Evolutionary conservation across 1,139 yeast species (phyloP).

Genomic region (Saccharomyces hybrid): DNA sequence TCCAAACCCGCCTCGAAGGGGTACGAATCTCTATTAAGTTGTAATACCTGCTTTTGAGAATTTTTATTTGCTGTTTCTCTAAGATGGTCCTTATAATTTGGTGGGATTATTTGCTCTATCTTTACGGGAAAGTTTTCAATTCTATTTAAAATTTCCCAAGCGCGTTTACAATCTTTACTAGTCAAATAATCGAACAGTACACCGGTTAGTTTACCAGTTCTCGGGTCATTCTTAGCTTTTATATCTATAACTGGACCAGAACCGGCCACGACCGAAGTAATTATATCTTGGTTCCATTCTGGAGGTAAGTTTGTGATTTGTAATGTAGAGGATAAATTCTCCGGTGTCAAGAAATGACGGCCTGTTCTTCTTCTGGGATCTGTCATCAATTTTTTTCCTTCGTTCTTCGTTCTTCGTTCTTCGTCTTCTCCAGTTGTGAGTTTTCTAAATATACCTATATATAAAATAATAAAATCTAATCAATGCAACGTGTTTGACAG

Average conservation of each 20-base stretch:
- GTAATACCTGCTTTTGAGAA: slow-evolving; percentile 12
- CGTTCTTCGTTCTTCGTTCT: neutral
- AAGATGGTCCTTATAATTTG: slow-evolving; percentile 14
- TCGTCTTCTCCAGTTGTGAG: neutral
- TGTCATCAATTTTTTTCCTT: slow-evolving; percentile 10
- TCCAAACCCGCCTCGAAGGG: slow-evolving; percentile 29
- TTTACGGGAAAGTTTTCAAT: slow-evolving; percentile 25
- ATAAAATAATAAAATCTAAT: too few relatives aligned
- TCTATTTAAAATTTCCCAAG: slow-evolving; percentile 18
- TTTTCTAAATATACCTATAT: neutral
- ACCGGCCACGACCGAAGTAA: slow-evolving; percentile 30
- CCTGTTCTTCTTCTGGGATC: slow-evolving; percentile 29
- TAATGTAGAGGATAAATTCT: slow-evolving; percentile 24
- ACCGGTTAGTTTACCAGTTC: slow-evolving; percentile 25
- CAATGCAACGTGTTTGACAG: neutral
- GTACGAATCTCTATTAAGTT: slow-evolving; percentile 26
- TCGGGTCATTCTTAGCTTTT: slow-evolving; percentile 22
- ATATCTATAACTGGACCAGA: slow-evolving; percentile 28
- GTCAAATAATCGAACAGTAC: slow-evolving; percentile 21
- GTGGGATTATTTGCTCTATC: slow-evolving; percentile 23
- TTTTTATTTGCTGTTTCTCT: slow-evolving; percentile 3
- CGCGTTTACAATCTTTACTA: slow-evolving; percentile 25
- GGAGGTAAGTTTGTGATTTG: slow-evolving; percentile 24
- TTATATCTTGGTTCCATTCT: slow-evolving; percentile 26
- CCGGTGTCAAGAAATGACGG: slow-evolving; percentile 28